Base-by-base conservation (phyloP, 1,284 basidiomycete species). In the Ustilago cynodontis region DNA sequence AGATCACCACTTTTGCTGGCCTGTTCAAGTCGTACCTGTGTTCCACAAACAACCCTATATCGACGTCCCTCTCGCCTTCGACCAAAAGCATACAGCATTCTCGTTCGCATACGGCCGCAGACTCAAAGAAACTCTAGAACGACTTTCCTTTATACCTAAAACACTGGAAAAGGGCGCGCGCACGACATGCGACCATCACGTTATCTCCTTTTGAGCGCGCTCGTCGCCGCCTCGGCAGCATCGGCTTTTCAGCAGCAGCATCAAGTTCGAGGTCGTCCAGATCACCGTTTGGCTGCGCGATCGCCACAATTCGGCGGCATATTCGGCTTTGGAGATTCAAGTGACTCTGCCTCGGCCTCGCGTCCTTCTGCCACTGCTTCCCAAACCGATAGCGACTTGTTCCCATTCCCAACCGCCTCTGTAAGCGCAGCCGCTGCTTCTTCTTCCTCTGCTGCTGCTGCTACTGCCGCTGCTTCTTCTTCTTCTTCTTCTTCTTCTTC, bases 241-340 rank as follows among this genome's bases (percentile, higher is more conserved):
- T 62, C 59, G 1, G 66, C 71, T 5, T 53, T 62, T 11, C 71
- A 74, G 24, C 65, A 68, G 45, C 71, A 74, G 16, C 65, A 68
- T 43, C 50, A 66, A 9, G 18, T 58, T 11, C 56, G 64, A 37
- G 59, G 45, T 37, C 70, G 47, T 20, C 31, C 70, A 52, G 60
- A 68, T 51, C 71, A 65, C 28, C 71, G 45, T 37, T 60, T 67
- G 18, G 64, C 28, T 18, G 22, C 51, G 13, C 60, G 65, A 54
- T 33, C 57, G n/a, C 70, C 70, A 7, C 16, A 22, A 9, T 45
- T 29, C 55, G 10, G 6, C 5, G 6, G 24, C 28, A n/a, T 41
- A 35, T 45, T 26, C 51, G 47, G 29, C 33, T 20, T 22, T 33
- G 45, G 53, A 18, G 29, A 50, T 28, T 41, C 54, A 7, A n/a